Percentiles rank a stretch among this genome's conserved stretches.
phyloP scores from a whole-genome alignment of 352 stramenopile genomes.

The Phytophthora citrophthora region DNA sequence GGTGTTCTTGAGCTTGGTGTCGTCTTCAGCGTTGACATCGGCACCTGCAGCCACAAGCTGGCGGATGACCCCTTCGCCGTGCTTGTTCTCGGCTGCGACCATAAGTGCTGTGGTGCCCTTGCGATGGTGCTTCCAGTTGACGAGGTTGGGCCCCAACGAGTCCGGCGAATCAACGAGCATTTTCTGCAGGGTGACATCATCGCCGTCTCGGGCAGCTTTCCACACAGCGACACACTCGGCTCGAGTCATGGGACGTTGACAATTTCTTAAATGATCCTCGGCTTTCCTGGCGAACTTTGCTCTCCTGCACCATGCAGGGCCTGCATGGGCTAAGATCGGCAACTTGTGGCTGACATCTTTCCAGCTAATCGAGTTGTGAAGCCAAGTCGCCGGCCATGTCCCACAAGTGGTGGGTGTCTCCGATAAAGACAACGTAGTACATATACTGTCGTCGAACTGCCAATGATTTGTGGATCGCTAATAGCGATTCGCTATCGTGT shows the following conservation, averaged over 20 bases:
- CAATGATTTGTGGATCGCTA: no score
- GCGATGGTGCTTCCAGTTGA: conserved; percentile 45
- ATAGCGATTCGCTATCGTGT: no score
- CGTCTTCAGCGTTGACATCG: conserved; percentile 49
- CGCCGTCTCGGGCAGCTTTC: conserved; percentile 38
- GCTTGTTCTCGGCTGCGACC: conserved; percentile 46
- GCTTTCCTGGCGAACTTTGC: conserved; percentile 1
- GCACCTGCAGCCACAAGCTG: conserved; percentile 59
- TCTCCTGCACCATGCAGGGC: neutral
- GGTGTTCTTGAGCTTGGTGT: conserved; percentile 55
- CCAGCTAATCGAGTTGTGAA: conserved; percentile 23
- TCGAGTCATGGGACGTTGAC: conserved; percentile 32
- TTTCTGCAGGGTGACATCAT: conserved; percentile 29
- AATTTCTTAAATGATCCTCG: conserved; percentile 21
- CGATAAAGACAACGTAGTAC: neutral
- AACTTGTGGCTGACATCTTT: conserved; percentile 22
- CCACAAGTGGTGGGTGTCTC: conserved; percentile 20
- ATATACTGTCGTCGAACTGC: no score
- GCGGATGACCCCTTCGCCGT: conserved; percentile 18
- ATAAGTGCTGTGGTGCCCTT: conserved; percentile 74
- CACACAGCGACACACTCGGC: conserved; percentile 39
- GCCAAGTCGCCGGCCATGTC: conserved; percentile 11
- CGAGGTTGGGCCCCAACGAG: conserved; percentile 32
- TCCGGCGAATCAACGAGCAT: conserved; percentile 30
- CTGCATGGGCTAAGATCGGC: neutral